Percentiles rank a stretch among this genome's conserved stretches.
phyloP scores from a whole-genome alignment of 805 yeast species.

The Priceomyces haplophilus region DNA sequence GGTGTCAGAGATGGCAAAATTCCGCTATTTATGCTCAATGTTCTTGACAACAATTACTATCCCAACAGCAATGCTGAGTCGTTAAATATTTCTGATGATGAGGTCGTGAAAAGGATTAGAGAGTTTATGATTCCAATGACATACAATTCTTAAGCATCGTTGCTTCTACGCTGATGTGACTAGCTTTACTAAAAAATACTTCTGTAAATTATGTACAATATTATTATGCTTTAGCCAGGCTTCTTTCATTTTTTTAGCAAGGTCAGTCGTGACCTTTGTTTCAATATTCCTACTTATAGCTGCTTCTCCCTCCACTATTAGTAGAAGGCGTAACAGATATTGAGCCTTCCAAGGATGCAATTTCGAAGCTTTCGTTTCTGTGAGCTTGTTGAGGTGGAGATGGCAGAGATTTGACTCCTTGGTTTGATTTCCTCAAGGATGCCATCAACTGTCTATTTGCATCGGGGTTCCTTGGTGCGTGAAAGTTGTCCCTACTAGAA shows the following conservation, averaged over 20 bases:
- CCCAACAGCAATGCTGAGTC: conserved; percentile 17
- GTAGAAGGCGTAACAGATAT: conserved; percentile 2
- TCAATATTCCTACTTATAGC: not conserved
- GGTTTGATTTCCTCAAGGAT: conserved; percentile 1
- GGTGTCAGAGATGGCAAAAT: conserved; percentile 38
- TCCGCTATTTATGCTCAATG: conserved; percentile 34
- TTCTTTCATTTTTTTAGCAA: not conserved
- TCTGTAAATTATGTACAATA: conserved; percentile 1
- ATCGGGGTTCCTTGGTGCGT: not conserved
- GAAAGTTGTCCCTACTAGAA: no score
- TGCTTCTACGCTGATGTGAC: not conserved
- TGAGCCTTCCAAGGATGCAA: conserved; percentile 3
- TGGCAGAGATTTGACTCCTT: not conserved
- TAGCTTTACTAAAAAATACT: not conserved
- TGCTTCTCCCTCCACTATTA: not conserved
- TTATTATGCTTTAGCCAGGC: not conserved
- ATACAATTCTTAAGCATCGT: conserved; percentile 12
- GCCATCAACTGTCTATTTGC: conserved; percentile 2
- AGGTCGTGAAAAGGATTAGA: conserved; percentile 29
- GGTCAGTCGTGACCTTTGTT: no score
- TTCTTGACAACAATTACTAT: conserved; percentile 30
- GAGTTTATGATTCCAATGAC: conserved; percentile 37
- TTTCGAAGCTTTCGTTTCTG: conserved; percentile 1
- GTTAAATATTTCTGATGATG: conserved; percentile 22
- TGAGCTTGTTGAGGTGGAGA: not conserved